Evolutionary conservation across 805 yeast genomes (phyloP), one percentile per base, ranked within the genome.

Genomic region (Cyberlindnera meyerae): DNA sequence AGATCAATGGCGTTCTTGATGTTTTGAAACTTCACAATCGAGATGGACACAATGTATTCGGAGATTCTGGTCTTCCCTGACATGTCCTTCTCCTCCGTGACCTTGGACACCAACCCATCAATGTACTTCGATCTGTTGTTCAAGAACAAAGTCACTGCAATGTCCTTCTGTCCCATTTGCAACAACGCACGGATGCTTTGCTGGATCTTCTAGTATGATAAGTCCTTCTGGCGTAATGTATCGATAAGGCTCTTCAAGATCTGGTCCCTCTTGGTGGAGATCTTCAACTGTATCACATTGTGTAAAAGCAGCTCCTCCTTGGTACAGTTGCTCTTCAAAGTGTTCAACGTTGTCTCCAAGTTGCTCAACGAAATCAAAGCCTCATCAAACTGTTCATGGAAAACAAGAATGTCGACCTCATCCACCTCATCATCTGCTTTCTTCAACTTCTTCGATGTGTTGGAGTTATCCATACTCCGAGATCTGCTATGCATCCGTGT

Each of bases 361-460:
- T 51, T 52, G 7, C 48, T 28, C 24, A 63, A 36, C 11, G 44
- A 42, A 4, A 57, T 63, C 4, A 69, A 69, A 0, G 77, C 69
- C 13, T 57, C 62, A 30, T 62, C 51, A 57, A 70, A 80, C 37
- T 71, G 68, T 36, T 74, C 71, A 48, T 82, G 79, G 9, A 85
- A 80, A 18, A 82, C 66, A 37, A 68, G 68, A 11, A 80, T 75
- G 53, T 84, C 93, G 28, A 82, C 67, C 37, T 81, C 86, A 50
- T 82, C 87, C 13, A 83, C 63, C 22, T 66, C 58, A 35, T 78
- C 82, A 48, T 81, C 88, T 11, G 78, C 62, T 21, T 61, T 60
- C 37, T 73, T 71, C 37, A 81, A 61, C 14, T 62, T 71, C 37
- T 68, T 65, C 43, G 75, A 62, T 12, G 64, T 37, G 35, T 51